Evolutionary conservation across 768 basidiomycete genomes (phyloP), one percentile per base, ranked within the genome.

Genomic region (Kwoniella heveanensis): DNA sequence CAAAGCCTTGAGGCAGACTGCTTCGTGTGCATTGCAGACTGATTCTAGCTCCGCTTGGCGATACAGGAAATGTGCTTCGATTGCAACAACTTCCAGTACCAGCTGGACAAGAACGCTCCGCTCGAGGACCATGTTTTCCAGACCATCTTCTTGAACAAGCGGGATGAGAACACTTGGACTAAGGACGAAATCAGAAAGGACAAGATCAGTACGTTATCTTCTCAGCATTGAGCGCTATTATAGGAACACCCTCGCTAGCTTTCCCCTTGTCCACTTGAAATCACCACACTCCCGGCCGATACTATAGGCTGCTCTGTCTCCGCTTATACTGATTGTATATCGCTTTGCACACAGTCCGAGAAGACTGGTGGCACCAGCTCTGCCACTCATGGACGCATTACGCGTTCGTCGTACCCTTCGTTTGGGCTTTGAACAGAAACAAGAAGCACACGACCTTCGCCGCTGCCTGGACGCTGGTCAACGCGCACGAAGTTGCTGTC

Each of bases 101-200:
- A 80, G 65, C 69, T 80, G 10, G 64, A 73, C 48, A 67, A 74
- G 65, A 53, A 77, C 26, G 57, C 60, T 36, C 79, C 79, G 0
- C 63, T 77, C 36, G 74, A 82, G 50, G 74, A 81, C 32, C 82
- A 82, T 62, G 69, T 82, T 25, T 82, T 81, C 79, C 81, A 82
- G 66, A 81, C 80, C 7, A 82, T 82, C 76, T 81, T 81, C 72
- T 68, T 82, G 57, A 81, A 82, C 76, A 81, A 80, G 54, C 78
- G 81, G 59, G 70, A 82, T 66, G 59, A 80, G 64, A 25, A 81
- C 10, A 74, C 67, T 1, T 82, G 82, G 82, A 58, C 72, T 0
- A 76, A 68, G 54, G 71, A 81, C 63, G 81, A 82, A 65, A 82
- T 82, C 65, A 62, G 67, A 15, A 75, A 79, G 65, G 77, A 79